These are phyloP conservation scores for Trichosporon coremiiforme DNA, from an alignment of 1,284 basidiomycete species.

Conservation along the genomic window DNA sequence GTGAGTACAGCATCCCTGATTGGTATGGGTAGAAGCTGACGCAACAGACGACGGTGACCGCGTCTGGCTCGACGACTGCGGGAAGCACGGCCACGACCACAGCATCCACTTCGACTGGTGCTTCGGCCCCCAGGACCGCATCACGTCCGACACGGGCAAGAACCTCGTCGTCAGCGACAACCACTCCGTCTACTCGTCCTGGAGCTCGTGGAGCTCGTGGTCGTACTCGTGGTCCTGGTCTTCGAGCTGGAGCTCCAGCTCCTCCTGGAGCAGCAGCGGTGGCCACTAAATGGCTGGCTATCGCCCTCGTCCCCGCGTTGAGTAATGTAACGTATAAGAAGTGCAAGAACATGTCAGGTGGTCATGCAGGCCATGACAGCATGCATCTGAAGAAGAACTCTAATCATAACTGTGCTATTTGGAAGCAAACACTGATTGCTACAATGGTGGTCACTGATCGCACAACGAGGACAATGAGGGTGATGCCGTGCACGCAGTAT, in stretches of 20 bases:
- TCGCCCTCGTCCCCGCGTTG: not conserved
- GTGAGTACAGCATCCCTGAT: not conserved
- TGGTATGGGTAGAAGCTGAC: not conserved
- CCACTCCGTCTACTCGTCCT: not conserved
- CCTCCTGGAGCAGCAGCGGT: not conserved
- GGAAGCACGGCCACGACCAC: slow-evolving; percentile 2
- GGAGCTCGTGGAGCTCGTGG: slow-evolving; percentile 4
- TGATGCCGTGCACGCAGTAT: not conserved
- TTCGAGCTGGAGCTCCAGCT: not conserved
- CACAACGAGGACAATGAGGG: not conserved
- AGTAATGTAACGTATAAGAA: not conserved
- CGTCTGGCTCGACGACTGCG: slow-evolving; percentile 10
- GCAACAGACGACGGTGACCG: not conserved
- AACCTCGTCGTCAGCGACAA: not conserved
- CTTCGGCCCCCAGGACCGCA: not conserved
- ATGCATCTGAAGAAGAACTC: not conserved
- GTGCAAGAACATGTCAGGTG: not conserved
- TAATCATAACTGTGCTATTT: not conserved
- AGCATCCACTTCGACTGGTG: not conserved
- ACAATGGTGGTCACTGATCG: not conserved
- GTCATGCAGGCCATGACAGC: not conserved
- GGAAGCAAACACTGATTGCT: not conserved
- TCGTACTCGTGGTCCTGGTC: slow-evolving; percentile 2
- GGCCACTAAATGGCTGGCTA: not conserved
- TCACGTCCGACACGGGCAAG: slow-evolving; percentile 7